These are phyloP conservation scores for Trichoderma koningii DNA, from an alignment of 2,329 filamentous ascomycete genomes.

Conservation along the genomic window DNA sequence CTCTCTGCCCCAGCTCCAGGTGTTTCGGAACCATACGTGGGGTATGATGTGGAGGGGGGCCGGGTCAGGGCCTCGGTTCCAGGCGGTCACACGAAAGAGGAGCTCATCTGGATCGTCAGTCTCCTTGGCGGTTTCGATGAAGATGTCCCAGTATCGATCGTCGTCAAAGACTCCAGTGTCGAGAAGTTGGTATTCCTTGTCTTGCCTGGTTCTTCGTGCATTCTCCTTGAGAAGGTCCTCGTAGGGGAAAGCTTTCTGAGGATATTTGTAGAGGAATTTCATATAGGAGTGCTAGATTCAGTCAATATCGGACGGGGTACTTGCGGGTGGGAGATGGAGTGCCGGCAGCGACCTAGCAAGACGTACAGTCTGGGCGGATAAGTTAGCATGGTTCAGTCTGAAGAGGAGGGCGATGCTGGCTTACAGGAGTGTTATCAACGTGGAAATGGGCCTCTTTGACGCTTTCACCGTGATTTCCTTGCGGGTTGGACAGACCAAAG, in stretches of 20 bases:
- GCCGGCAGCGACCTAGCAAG: slow-evolving; percentile 26
- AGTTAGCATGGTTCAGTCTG: not conserved
- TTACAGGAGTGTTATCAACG: slow-evolving; percentile 83
- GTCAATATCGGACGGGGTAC: slow-evolving; percentile 28
- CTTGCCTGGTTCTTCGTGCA: slow-evolving; percentile 70
- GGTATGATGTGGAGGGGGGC: slow-evolving; percentile 92
- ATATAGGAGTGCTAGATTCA: slow-evolving; percentile 84
- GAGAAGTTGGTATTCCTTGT: slow-evolving; percentile 87
- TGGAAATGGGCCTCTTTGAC: slow-evolving; percentile 97
- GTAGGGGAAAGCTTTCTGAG: slow-evolving; percentile 89
- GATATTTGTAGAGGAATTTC: slow-evolving; percentile 98
- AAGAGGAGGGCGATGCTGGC: slow-evolving; percentile 31
- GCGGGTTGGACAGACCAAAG: slow-evolving; percentile 92
- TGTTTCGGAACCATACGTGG: slow-evolving; percentile 96
- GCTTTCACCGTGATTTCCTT: slow-evolving; percentile 96
- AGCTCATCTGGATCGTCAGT: slow-evolving; percentile 88
- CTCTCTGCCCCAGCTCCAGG: slow-evolving; percentile 92
- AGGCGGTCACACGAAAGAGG: slow-evolving; percentile 90
- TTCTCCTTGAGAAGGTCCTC: slow-evolving; percentile 85
- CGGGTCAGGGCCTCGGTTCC: slow-evolving; percentile 89
- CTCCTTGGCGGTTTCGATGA: slow-evolving; percentile 95
- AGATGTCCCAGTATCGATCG: slow-evolving; percentile 93
- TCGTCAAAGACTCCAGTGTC: slow-evolving; percentile 89
- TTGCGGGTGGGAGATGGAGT: not conserved
- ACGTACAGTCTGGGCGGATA: slow-evolving; percentile 48